phyloP scores from a whole-genome alignment of 139 green algal genomes.

The Chara braunii region DNA sequence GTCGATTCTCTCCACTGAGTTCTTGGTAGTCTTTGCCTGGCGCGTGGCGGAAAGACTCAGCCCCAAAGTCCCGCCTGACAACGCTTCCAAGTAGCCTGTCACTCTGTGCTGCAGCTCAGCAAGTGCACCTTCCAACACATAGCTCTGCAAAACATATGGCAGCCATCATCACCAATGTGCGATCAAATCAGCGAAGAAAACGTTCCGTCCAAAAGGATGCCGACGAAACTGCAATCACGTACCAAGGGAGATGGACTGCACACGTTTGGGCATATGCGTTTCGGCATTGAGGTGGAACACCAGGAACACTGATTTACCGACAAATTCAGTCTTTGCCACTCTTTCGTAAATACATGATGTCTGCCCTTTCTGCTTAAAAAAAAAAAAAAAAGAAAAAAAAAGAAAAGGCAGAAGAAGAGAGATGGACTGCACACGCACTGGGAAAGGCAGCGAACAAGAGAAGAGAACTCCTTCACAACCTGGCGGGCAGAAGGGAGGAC shows the following conservation, averaged over 20 bases:
- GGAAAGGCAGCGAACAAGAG: too few species aligned
- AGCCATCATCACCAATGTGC: background rate
- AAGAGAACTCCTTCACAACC: too few species aligned
- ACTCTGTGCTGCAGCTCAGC: conserved; percentile 23
- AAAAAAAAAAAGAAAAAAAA: conserved; percentile 17
- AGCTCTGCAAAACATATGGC: conserved; percentile 26
- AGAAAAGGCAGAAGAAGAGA: background rate
- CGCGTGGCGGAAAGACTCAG: conserved; percentile 16
- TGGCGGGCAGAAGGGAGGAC: too few species aligned
- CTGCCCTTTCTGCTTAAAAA: background rate
- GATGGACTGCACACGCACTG: background rate
- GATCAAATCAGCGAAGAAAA: background rate
- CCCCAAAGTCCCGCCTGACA: conserved; percentile 11
- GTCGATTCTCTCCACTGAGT: conserved; percentile 21
- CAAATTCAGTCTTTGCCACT: too few species aligned
- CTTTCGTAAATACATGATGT: background rate
- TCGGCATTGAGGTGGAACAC: too few species aligned
- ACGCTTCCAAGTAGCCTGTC: background rate
- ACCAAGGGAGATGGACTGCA: too few species aligned
- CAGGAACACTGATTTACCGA: too few species aligned
- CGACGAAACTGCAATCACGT: too few species aligned
- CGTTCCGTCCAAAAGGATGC: too few species aligned
- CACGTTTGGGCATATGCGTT: too few species aligned
- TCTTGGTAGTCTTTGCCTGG: background rate
- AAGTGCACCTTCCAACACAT: conserved; percentile 30